These are phyloP conservation scores for Monosporascus sp. DNA, from an alignment of 2,329 filamentous ascomycete species.

Conservation along the genomic window DNA sequence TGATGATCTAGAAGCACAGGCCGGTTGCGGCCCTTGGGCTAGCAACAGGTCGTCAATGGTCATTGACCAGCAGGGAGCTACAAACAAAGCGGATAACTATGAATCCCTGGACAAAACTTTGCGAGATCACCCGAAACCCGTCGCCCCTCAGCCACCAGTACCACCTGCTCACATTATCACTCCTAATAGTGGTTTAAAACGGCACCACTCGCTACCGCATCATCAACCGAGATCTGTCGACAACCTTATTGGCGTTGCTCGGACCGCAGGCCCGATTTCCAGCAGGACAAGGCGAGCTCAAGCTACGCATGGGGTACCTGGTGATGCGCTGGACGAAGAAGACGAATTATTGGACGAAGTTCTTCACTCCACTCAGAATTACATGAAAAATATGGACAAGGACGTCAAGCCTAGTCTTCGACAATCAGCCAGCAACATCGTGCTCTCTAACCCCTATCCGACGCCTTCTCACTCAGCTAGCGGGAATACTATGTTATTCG, in stretches of 20 bases:
- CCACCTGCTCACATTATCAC: conserved; percentile 50
- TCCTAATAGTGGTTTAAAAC: conserved; percentile 52
- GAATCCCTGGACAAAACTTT: conserved; percentile 58
- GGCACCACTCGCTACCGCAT: conserved; percentile 60
- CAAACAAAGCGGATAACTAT: conserved; percentile 51
- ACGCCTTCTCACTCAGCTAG: conserved; percentile 76
- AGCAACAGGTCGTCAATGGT: conserved; percentile 82
- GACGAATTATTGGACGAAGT: conserved; percentile 93
- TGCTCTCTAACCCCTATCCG: conserved; percentile 57
- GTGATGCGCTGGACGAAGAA: conserved; percentile 93
- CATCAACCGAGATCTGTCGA: conserved; percentile 61
- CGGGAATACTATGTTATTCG: conserved; percentile 70
- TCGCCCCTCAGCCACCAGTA: conserved; percentile 40
- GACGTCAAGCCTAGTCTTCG: conserved; percentile 46
- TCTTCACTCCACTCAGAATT: conserved; percentile 70
- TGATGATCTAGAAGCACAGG: conserved; percentile 90
- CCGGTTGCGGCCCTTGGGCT: conserved; percentile 84
- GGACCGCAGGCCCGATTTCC: conserved; percentile 59
- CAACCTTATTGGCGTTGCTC: conserved; percentile 53
- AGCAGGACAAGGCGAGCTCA: conserved; percentile 77
- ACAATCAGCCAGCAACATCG: conserved; percentile 62
- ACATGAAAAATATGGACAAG: conserved; percentile 65
- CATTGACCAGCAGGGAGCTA: conserved; percentile 53
- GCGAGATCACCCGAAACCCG: conserved; percentile 47
- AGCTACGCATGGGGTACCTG: conserved; percentile 70